phyloP scores from a whole-genome alignment of 371 early-diverging fungal genomes.

The Apophysomyces sp. region DNA sequence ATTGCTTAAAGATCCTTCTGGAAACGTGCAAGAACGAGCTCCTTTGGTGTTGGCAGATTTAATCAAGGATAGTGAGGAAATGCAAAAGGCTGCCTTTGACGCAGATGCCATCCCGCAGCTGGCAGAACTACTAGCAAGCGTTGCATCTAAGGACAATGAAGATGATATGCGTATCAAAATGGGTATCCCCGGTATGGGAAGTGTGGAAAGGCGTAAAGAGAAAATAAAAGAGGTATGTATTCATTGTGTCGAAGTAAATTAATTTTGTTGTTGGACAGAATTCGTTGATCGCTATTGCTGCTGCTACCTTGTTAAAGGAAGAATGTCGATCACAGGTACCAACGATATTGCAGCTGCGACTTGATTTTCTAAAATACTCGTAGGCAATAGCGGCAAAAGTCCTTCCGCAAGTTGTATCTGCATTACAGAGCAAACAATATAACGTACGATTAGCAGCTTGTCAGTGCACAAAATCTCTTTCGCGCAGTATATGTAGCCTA shows the following conservation, averaged over 20 bases:
- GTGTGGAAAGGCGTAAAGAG: constrained; percentile 59
- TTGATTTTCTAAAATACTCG: neutral
- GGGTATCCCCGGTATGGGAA: constrained; percentile 46
- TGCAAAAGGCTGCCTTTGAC: constrained; percentile 82
- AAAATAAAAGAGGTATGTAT: constrained; percentile 60
- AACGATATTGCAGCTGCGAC: neutral
- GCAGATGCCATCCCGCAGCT: constrained; percentile 74
- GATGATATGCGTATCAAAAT: constrained; percentile 29
- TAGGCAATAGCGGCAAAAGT: constrained; percentile 78
- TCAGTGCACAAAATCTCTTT: constrained; percentile 75
- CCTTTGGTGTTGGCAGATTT: constrained; percentile 75
- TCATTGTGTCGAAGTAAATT: neutral
- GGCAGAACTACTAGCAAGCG: constrained; percentile 56
- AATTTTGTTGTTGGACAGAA: constrained; percentile 39
- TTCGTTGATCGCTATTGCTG: constrained; percentile 74
- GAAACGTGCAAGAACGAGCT: constrained; percentile 66
- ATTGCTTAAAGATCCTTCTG: constrained; percentile 58
- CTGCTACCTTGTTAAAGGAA: constrained; percentile 73
- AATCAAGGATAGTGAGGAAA: constrained; percentile 69
- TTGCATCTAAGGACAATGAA: constrained; percentile 41
- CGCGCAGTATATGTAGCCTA: constrained; percentile 77
- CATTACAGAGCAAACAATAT: constrained; percentile 60
- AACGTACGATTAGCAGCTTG: constrained; percentile 80
- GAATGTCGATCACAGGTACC: constrained; percentile 75
- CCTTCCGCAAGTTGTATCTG: constrained; percentile 71